Percentiles rank a stretch among this genome's conserved stretches.
These are phyloP conservation scores for Psilocybe sp. DNA, from an alignment of 768 basidiomycete genomes.

Conservation along the genomic window DNA sequence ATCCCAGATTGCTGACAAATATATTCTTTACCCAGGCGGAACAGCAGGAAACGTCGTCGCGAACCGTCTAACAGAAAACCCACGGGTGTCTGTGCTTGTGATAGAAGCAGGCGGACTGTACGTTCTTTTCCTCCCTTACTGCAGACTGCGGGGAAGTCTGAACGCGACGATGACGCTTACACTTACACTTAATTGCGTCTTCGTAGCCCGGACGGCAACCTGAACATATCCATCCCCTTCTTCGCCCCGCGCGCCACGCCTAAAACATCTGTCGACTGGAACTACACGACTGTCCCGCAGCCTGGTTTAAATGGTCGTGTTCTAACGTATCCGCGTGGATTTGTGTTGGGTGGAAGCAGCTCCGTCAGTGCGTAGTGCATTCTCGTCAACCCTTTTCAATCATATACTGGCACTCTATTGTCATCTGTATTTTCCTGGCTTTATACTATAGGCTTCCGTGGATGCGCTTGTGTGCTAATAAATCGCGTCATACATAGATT, in stretches of 20 bases:
- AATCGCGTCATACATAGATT: constrained; percentile 8
- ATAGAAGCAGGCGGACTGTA: not conserved
- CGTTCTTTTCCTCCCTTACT: not conserved
- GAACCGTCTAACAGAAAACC: not conserved
- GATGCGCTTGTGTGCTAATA: too few species aligned
- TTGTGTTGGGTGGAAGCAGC: constrained; percentile 22
- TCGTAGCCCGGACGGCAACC: not conserved
- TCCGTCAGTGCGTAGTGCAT: too few species aligned
- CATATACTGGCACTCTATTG: too few species aligned
- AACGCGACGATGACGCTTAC: not conserved
- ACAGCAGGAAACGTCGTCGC: not conserved
- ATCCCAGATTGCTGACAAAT: too few species aligned
- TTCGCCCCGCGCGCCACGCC: not conserved
- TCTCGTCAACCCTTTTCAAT: too few species aligned
- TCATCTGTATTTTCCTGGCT: too few species aligned
- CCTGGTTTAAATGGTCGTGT: constrained; percentile 22
- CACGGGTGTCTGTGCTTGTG: not conserved
- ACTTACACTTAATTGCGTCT: not conserved
- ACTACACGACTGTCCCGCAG: constrained; percentile 26
- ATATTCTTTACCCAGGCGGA: too few species aligned
- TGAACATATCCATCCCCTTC: not conserved
- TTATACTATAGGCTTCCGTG: too few species aligned
- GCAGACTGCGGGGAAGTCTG: not conserved
- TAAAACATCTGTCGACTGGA: constrained; percentile 17
- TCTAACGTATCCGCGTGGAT: constrained; percentile 26